These are phyloP conservation scores for Lyophyllum semitale DNA, from an alignment of 768 basidiomycete genomes.

Conservation along the genomic window DNA sequence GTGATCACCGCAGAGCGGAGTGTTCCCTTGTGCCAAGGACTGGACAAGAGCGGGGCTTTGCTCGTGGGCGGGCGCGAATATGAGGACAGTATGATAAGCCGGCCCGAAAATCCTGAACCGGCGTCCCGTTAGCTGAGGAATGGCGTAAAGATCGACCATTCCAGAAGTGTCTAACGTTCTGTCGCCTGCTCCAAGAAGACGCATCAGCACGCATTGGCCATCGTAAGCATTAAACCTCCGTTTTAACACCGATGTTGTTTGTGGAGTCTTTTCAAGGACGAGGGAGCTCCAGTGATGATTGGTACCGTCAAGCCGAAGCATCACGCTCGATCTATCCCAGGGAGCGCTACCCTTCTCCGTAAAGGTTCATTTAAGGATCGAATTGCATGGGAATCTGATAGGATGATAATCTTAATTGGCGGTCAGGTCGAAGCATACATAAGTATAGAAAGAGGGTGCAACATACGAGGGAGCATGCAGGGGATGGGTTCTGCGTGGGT, in stretches of 20 bases:
- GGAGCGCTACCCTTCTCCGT: slow-evolving; percentile 2
- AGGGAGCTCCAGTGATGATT: slow-evolving; percentile 47
- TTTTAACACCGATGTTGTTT: background rate
- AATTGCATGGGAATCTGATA: too few species aligned
- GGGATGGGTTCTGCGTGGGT: slow-evolving; percentile 27
- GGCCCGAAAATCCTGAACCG: slow-evolving; percentile 31
- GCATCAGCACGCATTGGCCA: slow-evolving; percentile 19
- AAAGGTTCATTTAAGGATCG: slow-evolving; percentile 19
- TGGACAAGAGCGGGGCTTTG: slow-evolving; percentile 6
- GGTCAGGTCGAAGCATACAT: background rate
- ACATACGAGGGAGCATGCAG: slow-evolving; percentile 36
- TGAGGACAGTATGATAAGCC: slow-evolving; percentile 33
- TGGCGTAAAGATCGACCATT: background rate
- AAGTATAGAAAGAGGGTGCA: too few species aligned
- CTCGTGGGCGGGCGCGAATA: slow-evolving; percentile 26
- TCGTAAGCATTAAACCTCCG: slow-evolving; percentile 24
- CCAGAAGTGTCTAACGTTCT: slow-evolving; percentile 46
- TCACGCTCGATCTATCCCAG: slow-evolving; percentile 12
- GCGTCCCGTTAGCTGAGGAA: slow-evolving; percentile 3
- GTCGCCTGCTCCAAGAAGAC: slow-evolving; percentile 39
- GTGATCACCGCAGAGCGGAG: slow-evolving; percentile 19
- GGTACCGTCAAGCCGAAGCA: slow-evolving; percentile 42
- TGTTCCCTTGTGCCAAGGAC: slow-evolving; percentile 12
- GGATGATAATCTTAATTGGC: too few species aligned
- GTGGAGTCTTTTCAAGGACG: slow-evolving; percentile 31